Evolutionary conservation across 768 basidiomycete species (phyloP).

Genomic region (Auricularia sp.): DNA sequence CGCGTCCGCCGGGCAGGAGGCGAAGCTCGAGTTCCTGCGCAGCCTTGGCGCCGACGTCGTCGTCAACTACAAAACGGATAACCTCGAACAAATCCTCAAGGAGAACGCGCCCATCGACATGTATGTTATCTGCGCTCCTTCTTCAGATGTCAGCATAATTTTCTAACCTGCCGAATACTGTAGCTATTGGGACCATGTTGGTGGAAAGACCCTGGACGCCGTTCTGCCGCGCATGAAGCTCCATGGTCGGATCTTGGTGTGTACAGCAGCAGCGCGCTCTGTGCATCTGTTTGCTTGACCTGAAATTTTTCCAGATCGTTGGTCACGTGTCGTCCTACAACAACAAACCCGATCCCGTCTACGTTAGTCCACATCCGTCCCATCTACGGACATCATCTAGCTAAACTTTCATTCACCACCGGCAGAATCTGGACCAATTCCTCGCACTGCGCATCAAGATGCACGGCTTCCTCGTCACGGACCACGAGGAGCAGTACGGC

Average conservation of each 20-base stretch:
- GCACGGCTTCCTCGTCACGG: constrained; percentile 34
- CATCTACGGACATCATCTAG: constrained; percentile 19
- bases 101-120: constrained; percentile 27
- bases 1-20: constrained; percentile 30
- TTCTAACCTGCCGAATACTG: neutral
- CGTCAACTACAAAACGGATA: constrained; percentile 25
- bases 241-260: constrained; percentile 36
- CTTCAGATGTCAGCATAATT: too few species aligned
- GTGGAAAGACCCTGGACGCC: constrained; percentile 47
- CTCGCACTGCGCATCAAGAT: constrained; percentile 34
- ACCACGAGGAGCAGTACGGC: constrained; percentile 26
- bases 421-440: constrained; percentile 29
- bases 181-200: constrained; percentile 49
- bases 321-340: constrained; percentile 15
- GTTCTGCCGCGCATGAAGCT: constrained; percentile 37
- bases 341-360: constrained; percentile 12
- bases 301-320: constrained; percentile 6
- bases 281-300: too few species aligned
- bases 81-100: constrained; percentile 21
- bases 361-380: constrained; percentile 13
- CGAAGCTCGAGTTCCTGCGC: constrained; percentile 29
- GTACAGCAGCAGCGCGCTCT: too few species aligned
- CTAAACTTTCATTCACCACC: constrained; percentile 4
- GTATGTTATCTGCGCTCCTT: constrained; percentile 8
- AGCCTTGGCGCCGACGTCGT: constrained; percentile 27